Evolutionary conservation across 2,329 filamentous ascomycete genomes (phyloP).

Genomic region (Hypoxylon sp.): DNA sequence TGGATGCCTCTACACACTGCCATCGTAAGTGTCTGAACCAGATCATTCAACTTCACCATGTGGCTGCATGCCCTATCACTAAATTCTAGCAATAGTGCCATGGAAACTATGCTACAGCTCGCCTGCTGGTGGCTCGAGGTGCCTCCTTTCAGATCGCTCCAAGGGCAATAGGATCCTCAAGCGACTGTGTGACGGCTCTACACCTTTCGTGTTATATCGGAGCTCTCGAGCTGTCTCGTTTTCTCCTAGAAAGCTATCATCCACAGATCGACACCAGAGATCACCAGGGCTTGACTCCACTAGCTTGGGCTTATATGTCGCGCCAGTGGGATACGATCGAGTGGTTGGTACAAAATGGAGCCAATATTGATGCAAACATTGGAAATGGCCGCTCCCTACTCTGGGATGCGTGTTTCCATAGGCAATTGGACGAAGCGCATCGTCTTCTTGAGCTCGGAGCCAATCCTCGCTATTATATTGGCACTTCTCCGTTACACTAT

Average conservation of each 20-base stretch:
- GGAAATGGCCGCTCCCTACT: constrained; percentile 18
- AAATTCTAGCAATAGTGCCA: constrained; percentile 17
- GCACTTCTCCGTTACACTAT: constrained; percentile 1
- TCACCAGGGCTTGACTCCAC: constrained; percentile 13
- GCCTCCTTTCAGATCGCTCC: constrained; percentile 23
- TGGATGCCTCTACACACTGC: constrained; percentile 37
- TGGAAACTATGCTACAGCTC: constrained; percentile 2
- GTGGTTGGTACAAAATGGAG: constrained; percentile 22
- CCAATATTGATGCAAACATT: constrained; percentile 8
- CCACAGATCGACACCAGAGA: constrained; percentile 21
- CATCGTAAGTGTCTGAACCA: constrained; percentile 22
- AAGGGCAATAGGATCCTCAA: constrained; percentile 7
- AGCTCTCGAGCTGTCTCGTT: neutral
- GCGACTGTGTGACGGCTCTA: constrained; percentile 20
- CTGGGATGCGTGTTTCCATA: constrained; percentile 7
- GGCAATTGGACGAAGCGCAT: neutral
- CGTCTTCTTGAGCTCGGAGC: constrained; percentile 13
- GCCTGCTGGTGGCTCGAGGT: constrained; percentile 17
- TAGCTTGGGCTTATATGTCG: constrained; percentile 19
- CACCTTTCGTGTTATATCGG: constrained; percentile 11
- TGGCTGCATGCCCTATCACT: constrained; percentile 9
- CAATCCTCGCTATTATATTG: neutral
- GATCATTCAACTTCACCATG: neutral
- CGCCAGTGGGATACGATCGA: constrained; percentile 14
- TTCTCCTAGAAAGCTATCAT: constrained; percentile 16